phyloP scores from a whole-genome alignment of 495 filamentous ascomycete genomes.

The Echria macrotheca region DNA sequence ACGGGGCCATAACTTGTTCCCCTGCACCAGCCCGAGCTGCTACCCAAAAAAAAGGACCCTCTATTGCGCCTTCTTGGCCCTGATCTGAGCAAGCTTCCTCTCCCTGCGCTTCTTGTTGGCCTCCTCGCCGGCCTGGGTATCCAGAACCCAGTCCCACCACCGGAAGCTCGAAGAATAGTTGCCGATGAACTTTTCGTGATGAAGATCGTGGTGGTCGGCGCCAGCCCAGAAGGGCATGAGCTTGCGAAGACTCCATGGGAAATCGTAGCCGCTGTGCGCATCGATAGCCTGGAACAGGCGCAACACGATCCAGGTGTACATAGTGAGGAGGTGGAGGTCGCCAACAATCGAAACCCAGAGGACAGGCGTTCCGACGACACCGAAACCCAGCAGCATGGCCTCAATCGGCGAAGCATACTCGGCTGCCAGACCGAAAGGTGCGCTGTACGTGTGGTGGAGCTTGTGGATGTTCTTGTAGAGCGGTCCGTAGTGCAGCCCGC shows the following conservation, averaged over 20 bases:
- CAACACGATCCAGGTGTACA: conserved; percentile 94
- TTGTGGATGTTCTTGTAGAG: conserved; percentile 96
- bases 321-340: conserved; percentile 89
- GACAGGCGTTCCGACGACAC: conserved; percentile 77
- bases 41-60: too few relatives aligned
- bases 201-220: conserved; percentile 90
- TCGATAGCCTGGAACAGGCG: conserved; percentile 98
- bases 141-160: conserved; percentile 95
- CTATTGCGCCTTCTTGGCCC: conserved; percentile 61
- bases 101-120: conserved; percentile 79
- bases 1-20: too few relatives aligned
- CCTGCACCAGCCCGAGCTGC: too few relatives aligned
- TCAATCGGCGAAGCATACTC: conserved; percentile 98
- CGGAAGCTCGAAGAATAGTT: conserved; percentile 98
- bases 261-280: conserved; percentile 94
- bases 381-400: conserved; percentile 94
- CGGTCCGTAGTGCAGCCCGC: conserved; percentile 88
- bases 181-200: conserved; percentile 96
- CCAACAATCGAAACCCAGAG: conserved; percentile 78
- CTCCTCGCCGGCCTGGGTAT: conserved; percentile 89
- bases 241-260: conserved; percentile 93
- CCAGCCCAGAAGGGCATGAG: conserved; percentile 98
- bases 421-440: conserved; percentile 91
- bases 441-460: conserved; percentile 97
- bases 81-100: conserved; percentile 59